Conservation (phyloP, 2,329 filamentous ascomycete species). For the Neonectria punicea region DNA sequence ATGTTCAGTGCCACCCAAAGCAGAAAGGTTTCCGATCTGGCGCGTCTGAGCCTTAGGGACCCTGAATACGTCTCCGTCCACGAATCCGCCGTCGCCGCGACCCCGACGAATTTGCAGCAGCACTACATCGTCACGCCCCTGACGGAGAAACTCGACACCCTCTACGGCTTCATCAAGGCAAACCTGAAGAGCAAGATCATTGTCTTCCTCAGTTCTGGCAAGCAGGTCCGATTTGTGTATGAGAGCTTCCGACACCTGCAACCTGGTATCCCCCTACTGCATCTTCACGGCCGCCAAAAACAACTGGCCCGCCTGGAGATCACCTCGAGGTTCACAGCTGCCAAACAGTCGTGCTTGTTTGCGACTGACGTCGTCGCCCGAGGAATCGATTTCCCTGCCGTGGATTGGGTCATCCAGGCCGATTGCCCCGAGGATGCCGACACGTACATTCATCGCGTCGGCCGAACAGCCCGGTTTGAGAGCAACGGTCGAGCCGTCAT, state of each 20-base stretch:
- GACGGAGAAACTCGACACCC: slow-evolving; percentile 87
- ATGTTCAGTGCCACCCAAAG: slow-evolving; percentile 98
- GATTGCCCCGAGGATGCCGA: slow-evolving; percentile 97
- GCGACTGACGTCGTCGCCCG: slow-evolving; percentile 95
- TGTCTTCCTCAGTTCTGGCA: slow-evolving; percentile 93
- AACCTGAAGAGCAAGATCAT: slow-evolving; percentile 95
- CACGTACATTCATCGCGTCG: slow-evolving; percentile 97
- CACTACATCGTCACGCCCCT: slow-evolving; percentile 90
- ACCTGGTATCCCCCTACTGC: slow-evolving; percentile 90
- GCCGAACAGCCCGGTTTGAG: slow-evolving; percentile 93
- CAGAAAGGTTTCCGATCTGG: slow-evolving; percentile 91
- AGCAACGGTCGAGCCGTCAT: slow-evolving; percentile 87
- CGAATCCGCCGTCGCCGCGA: slow-evolving; percentile 81
- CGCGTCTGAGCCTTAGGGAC: slow-evolving; percentile 85
- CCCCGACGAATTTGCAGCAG: slow-evolving; percentile 85
- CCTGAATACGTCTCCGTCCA: slow-evolving; percentile 97
- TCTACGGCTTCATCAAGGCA: slow-evolving; percentile 91
- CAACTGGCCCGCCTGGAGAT: slow-evolving; percentile 90
- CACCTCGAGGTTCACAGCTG: slow-evolving; percentile 81
- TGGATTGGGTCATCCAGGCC: slow-evolving; percentile 99
- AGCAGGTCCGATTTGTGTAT: slow-evolving; percentile 96
- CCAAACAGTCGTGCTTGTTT: slow-evolving; percentile 89
- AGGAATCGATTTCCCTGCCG: slow-evolving; percentile 93
- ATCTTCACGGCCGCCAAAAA: slow-evolving; percentile 94
- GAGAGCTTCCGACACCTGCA: slow-evolving; percentile 93